Evolutionary conservation across 352 stramenopile genomes (phyloP).

Genomic region (Globisporangium nodosum): DNA sequence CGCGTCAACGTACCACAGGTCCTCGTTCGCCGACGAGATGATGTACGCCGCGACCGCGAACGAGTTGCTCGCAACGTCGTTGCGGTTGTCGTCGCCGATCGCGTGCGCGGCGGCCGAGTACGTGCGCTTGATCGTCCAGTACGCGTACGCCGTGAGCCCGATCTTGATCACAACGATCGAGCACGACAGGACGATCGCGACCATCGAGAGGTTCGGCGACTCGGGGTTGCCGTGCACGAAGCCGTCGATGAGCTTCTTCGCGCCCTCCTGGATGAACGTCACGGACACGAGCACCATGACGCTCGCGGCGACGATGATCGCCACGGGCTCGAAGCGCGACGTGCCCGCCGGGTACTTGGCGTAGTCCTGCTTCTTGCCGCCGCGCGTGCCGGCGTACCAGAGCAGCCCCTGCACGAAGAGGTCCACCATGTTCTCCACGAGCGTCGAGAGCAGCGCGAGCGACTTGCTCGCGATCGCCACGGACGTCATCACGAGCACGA

Average conservation of each 20-base stretch:
- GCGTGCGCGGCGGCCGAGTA: slow-evolving; percentile 44
- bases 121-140: slow-evolving; percentile 46
- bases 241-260: slow-evolving; percentile 41
- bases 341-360: slow-evolving; percentile 92
- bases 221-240: slow-evolving; percentile 53
- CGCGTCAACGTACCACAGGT: slow-evolving; percentile 88
- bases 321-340: slow-evolving; percentile 88
- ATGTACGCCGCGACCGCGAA: slow-evolving; percentile 81
- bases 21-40: slow-evolving; percentile 32
- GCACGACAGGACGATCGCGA: slow-evolving; percentile 78
- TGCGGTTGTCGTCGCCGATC: slow-evolving; percentile 91
- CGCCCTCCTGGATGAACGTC: slow-evolving; percentile 63
- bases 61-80: slow-evolving; percentile 91
- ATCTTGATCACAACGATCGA: slow-evolving; percentile 68
- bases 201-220: slow-evolving; percentile 79
- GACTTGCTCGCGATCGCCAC: slow-evolving; percentile 75
- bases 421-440: slow-evolving; percentile 92
- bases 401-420: slow-evolving; percentile 89
- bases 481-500: slow-evolving; percentile 64
- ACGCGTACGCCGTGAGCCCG: slow-evolving; percentile 56
- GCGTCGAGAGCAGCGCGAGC: slow-evolving; percentile 86
- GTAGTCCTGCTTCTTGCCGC: slow-evolving; percentile 63
- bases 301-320: slow-evolving; percentile 88
- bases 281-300: slow-evolving; percentile 91
- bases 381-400: slow-evolving; percentile 84